Evolutionary conservation across 2,329 filamentous ascomycete genomes (phyloP).

Genomic region (Fusarium tricinctum): DNA sequence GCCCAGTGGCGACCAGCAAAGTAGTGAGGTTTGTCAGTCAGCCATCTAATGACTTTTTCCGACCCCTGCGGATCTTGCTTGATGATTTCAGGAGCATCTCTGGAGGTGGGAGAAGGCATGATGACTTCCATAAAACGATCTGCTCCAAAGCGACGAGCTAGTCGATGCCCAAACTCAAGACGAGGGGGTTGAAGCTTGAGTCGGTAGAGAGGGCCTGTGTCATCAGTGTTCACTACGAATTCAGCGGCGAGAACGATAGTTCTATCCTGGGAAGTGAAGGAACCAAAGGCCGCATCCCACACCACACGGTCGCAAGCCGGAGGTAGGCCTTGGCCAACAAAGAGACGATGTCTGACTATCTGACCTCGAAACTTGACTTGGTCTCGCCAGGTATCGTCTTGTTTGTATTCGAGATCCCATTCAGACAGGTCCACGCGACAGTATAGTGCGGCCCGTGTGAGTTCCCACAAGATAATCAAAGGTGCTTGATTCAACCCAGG

Average conservation of each 20-base stretch:
- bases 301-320: conserved; percentile 59
- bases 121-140: conserved; percentile 71
- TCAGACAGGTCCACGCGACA: conserved; percentile 59
- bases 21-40: conserved; percentile 53
- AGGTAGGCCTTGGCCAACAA: conserved; percentile 63
- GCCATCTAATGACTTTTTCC: conserved; percentile 52
- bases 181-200: conserved; percentile 64
- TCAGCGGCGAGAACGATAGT: conserved; percentile 61
- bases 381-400: conserved; percentile 57
- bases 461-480: conserved; percentile 66
- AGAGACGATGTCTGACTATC: conserved; percentile 57
- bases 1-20: conserved; percentile 64
- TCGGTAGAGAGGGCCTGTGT: conserved; percentile 59
- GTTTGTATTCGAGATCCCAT: conserved; percentile 55
- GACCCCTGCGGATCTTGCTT: conserved; percentile 52
- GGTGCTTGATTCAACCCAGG: conserved; percentile 60
- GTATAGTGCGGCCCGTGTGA: conserved; percentile 62
- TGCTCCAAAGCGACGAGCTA: conserved; percentile 68
- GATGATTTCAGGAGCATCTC: conserved; percentile 47
- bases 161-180: conserved; percentile 64
- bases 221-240: conserved; percentile 55
- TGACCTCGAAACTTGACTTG: conserved; percentile 60
- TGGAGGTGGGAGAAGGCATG: conserved; percentile 60
- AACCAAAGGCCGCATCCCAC: conserved; percentile 61
- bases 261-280: conserved; percentile 54